Base-by-base conservation (phyloP, 2,329 filamentous ascomycete genomes). In the Didymella pinodella region DNA sequence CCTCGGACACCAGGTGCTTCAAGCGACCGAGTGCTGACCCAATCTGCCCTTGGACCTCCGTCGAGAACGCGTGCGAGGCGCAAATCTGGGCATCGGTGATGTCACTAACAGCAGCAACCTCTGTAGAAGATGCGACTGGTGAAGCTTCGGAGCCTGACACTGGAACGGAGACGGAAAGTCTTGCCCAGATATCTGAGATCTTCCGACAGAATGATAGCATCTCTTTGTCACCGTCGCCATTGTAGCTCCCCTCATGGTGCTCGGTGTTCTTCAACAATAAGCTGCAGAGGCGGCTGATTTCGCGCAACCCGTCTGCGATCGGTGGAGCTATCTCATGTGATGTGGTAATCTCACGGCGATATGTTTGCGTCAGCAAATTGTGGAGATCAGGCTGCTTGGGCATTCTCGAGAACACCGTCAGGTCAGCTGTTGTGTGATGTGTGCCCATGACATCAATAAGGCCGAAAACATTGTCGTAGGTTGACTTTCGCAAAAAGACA, bases 1-100 rank as follows among this genome's bases (percentile, higher is more conserved):
- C 65, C 54, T 85, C 83, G 4, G 65, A 70, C 18, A 75, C 64
- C 10, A 75, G 52, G 7, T 78, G 73, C 62, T 80, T 82, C 78
- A 85, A 84, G 3, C 83, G 79, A 32, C 79, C 80, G 3, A 62
- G 67, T 1, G 49, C 64, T 3, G 72, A 61, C 2, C 54, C 38
- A 4, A 14, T 11, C 2, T 70, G 16, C 1, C 54, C 43, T 4
- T 48, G 38, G 4, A 70, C 70, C 12, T 44, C 8, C 2, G 25
- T 7, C 1, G 51, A 45, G 54, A 62, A 70, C 49, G 73, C 36
- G 61, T 79, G 52, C 40, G 49, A 26, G 20, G 48, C 36, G 3
- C 79, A 51, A 4, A 85, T 73, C 1, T 62, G 49, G 4, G 78
- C 68, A 61, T 83, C 81, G 0, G 71, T 61, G 6, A 77, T 62